Evolutionary conservation across 2,329 filamentous ascomycete species (phyloP).

Genomic region (Fusarium penzigii): DNA sequence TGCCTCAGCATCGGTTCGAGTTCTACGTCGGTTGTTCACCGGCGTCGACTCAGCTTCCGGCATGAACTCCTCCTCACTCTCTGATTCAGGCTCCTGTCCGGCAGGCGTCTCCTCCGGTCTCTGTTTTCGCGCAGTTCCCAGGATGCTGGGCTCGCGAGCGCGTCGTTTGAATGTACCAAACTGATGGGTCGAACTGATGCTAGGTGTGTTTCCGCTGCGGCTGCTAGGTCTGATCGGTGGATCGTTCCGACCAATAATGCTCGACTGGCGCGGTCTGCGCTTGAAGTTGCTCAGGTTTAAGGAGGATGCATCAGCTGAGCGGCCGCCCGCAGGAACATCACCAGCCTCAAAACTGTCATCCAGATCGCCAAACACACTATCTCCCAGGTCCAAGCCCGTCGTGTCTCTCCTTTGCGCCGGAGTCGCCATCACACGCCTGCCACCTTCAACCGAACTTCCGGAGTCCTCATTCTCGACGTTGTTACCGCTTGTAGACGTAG

Average conservation of each 20-base stretch:
- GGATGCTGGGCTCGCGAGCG: slow-evolving; percentile 61
- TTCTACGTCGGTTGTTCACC: slow-evolving; percentile 48
- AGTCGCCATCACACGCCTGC: slow-evolving; percentile 38
- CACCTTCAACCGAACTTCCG: slow-evolving; percentile 38
- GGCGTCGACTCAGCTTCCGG: slow-evolving; percentile 71
- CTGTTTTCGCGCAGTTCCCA: slow-evolving; percentile 52
- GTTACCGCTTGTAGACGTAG: slow-evolving; percentile 31
- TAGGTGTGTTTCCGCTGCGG: slow-evolving; percentile 48
- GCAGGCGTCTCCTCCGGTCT: slow-evolving; percentile 34
- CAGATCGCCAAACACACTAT: slow-evolving; percentile 49
- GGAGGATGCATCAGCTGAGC: slow-evolving; percentile 47
- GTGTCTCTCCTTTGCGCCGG: slow-evolving; percentile 42
- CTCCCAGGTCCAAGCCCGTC: slow-evolving; percentile 50
- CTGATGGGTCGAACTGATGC: slow-evolving; percentile 53
- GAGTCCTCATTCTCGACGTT: slow-evolving; percentile 31
- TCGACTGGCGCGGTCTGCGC: slow-evolving; percentile 49
- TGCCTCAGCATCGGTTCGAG: slow-evolving; percentile 25
- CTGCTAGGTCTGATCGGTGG: slow-evolving; percentile 56
- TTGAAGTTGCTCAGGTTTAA: slow-evolving; percentile 50
- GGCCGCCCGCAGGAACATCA: slow-evolving; percentile 34
- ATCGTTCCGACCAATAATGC: slow-evolving; percentile 52
- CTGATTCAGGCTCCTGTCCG: slow-evolving; percentile 34
- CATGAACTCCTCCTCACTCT: slow-evolving; percentile 53
- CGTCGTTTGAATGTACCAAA: slow-evolving; percentile 60
- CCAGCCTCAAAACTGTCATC: slow-evolving; percentile 46